Conservation (phyloP, 805 yeast genomes). For the Candida railenensis region DNA sequence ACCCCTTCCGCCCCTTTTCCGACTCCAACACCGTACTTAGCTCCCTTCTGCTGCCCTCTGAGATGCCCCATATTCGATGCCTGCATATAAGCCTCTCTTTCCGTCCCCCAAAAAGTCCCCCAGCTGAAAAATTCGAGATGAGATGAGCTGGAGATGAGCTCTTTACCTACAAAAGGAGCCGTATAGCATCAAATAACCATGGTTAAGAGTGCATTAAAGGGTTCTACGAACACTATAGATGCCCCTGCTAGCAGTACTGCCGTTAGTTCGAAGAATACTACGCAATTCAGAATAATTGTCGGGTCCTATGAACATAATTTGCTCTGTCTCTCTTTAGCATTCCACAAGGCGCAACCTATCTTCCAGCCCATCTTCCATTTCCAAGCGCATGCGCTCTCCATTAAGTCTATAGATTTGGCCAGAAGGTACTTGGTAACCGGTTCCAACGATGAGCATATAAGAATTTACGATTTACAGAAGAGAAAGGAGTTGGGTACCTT, state of each 20-base stretch:
- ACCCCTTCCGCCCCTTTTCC: too few species aligned
- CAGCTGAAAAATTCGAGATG: background rate
- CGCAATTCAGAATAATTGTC: conserved; percentile 75
- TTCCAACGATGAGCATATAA: conserved; percentile 91
- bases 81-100: background rate
- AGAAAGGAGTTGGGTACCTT: conserved; percentile 92
- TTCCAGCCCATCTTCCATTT: conserved; percentile 95
- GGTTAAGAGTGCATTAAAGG: conserved; percentile 3
- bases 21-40: too few species aligned
- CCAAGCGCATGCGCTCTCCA: conserved; percentile 88
- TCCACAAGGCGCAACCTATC: conserved; percentile 53
- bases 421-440: conserved; percentile 89
- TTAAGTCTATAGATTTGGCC: conserved; percentile 79
- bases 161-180: background rate
- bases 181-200: background rate
- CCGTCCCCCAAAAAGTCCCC: background rate
- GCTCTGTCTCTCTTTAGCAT: conserved; percentile 74
- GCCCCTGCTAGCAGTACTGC: background rate
- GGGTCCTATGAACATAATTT: conserved; percentile 96
- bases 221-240: conserved; percentile 3
- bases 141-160: background rate
- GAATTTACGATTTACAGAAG: conserved; percentile 90
- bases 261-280: conserved; percentile 1
- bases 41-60: too few species aligned
- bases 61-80: background rate